Percentiles rank a stretch among this genome's conserved stretches.
These are phyloP conservation scores for Golovinomyces cichoracearum DNA, from an alignment of 2,329 filamentous ascomycete genomes.

Conservation along the genomic window DNA sequence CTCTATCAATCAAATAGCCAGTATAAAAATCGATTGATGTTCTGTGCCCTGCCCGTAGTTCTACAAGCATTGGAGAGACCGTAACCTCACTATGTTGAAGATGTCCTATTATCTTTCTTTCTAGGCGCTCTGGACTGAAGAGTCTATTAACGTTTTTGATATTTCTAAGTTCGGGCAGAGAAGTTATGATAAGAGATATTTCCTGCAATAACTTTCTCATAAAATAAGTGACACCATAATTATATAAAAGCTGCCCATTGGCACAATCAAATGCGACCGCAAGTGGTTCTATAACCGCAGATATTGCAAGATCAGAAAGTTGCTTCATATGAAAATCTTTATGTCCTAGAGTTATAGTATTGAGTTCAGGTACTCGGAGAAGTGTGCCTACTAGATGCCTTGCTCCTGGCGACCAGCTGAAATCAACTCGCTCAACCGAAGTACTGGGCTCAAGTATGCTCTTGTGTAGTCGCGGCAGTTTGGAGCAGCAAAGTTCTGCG, in stretches of 20 bases:
- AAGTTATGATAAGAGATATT: conserved; percentile 41
- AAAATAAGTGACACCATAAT: conserved; percentile 35
- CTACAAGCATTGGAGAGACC: conserved; percentile 33
- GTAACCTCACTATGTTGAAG: conserved; percentile 28
- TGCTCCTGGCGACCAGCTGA: conserved; percentile 21
- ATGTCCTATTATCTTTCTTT: conserved; percentile 29
- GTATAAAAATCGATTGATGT: conserved; percentile 71
- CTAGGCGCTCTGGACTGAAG: conserved; percentile 33
- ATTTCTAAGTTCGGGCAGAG: conserved; percentile 45
- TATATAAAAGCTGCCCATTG: conserved; percentile 45
- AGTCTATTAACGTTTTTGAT: conserved; percentile 28
- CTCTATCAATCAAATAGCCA: conserved; percentile 58
- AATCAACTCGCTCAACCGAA: conserved; percentile 6
- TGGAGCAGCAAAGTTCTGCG: conserved; percentile 17
- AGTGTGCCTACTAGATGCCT: conserved; percentile 38
- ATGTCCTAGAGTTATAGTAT: conserved; percentile 30
- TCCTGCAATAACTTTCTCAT: conserved; percentile 51
- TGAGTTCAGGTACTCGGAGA: conserved; percentile 33
- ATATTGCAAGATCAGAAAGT: conserved; percentile 52
- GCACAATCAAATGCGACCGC: conserved; percentile 53
- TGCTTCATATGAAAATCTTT: conserved; percentile 44
- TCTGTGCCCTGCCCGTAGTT: conserved; percentile 31
- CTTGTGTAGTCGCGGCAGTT: conserved; percentile 3
- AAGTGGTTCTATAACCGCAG: conserved; percentile 53
- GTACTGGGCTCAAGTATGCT: conserved; percentile 2